These are phyloP conservation scores for Hygrocybe coccinea DNA, from an alignment of 768 basidiomycete species.

Conservation along the genomic window DNA sequence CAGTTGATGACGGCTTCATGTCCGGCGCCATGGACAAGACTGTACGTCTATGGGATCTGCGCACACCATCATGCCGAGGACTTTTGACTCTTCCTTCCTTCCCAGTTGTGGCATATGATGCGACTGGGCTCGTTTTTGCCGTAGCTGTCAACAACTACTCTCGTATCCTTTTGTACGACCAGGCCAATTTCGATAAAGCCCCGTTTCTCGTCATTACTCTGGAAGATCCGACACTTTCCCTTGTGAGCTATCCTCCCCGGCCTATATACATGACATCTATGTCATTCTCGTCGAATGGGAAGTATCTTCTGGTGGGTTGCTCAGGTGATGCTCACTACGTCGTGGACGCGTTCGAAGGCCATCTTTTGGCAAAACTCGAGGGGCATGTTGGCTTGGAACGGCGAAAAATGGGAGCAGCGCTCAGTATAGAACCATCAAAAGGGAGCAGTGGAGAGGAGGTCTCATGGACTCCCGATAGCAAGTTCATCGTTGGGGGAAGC, in stretches of 20 bases:
- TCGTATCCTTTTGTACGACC: constrained; percentile 81
- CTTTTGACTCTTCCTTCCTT: constrained; percentile 67
- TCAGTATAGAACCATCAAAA: constrained; percentile 61
- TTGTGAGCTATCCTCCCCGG: constrained; percentile 80
- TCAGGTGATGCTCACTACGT: constrained; percentile 91
- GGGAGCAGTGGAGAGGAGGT: constrained; percentile 93
- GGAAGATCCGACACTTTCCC: constrained; percentile 70
- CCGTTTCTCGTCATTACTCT: constrained; percentile 84
- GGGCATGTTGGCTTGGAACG: constrained; percentile 83
- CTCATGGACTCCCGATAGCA: constrained; percentile 91
- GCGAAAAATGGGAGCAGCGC: constrained; percentile 45
- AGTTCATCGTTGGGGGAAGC: constrained; percentile 81
- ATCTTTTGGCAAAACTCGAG: constrained; percentile 77
- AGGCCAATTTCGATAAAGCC: constrained; percentile 81
- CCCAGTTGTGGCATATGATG: constrained; percentile 81
- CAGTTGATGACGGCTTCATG: constrained; percentile 92
- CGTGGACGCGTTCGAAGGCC: constrained; percentile 84
- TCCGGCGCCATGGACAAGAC: constrained; percentile 92
- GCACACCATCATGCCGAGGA: constrained; percentile 72
- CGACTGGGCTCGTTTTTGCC: constrained; percentile 78
- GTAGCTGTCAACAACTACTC: constrained; percentile 80
- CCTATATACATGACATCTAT: constrained; percentile 88
- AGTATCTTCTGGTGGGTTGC: constrained; percentile 87
- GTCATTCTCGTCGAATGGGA: constrained; percentile 85
- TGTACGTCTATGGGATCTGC: constrained; percentile 93